Evolutionary conservation across 2,329 filamentous ascomycete genomes (phyloP).

Genomic region (Esteya vermicola): DNA sequence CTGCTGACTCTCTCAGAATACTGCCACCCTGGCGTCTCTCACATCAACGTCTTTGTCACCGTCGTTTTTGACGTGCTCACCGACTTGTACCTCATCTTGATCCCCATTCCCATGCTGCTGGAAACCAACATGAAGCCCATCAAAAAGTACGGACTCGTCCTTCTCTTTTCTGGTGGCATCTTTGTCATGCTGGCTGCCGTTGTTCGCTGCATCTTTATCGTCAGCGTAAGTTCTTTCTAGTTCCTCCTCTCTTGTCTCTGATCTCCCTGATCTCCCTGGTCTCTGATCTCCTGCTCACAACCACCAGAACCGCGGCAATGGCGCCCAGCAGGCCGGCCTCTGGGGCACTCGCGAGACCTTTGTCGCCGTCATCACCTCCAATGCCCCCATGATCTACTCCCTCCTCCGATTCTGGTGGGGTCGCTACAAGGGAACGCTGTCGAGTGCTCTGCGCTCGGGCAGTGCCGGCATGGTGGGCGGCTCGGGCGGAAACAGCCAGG

Average conservation of each 20-base stretch:
- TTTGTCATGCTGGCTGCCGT: conserved; percentile 41
- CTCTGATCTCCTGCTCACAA: no score
- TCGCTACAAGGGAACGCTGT: no score
- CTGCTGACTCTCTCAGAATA: conserved; percentile 12
- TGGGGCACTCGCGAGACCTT: conserved; percentile 20
- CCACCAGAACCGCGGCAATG: conserved; percentile 20
- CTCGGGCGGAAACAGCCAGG: no score
- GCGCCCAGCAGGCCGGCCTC: conserved; percentile 21
- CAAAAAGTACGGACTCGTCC: conserved; percentile 36
- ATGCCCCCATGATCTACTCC: conserved; percentile 12
- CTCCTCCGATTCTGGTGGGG: conserved; percentile 10
- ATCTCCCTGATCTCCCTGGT: not conserved
- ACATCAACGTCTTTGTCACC: conserved; percentile 21
- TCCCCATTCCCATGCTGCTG: conserved; percentile 36
- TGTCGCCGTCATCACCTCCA: conserved; percentile 13
- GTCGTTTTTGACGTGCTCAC: conserved; percentile 24
- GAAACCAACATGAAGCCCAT: conserved; percentile 29
- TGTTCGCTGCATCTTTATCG: conserved; percentile 36
- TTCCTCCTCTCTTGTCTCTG: no score
- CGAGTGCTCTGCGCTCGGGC: no score
- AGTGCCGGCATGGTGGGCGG: no score
- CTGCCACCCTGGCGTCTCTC: conserved; percentile 25
- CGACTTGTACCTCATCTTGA: conserved; percentile 24
- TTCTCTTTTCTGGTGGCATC: conserved; percentile 39
- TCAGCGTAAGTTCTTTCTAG: not conserved